Evolutionary conservation across 805 yeast genomes (phyloP).

Genomic region (Suhomyces emberorum): DNA sequence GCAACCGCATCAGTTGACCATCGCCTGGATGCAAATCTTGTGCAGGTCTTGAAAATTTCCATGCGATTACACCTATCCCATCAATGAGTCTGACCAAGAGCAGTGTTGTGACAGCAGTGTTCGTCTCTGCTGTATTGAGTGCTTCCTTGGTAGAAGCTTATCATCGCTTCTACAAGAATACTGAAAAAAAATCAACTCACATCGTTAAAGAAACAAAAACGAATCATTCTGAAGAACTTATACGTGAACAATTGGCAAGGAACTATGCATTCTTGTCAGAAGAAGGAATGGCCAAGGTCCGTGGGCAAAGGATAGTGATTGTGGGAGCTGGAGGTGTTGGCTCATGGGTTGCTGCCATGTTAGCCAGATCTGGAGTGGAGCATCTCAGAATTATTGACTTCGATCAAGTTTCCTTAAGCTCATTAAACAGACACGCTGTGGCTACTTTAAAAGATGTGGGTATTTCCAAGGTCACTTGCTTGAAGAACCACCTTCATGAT

Average conservation of each 20-base stretch:
- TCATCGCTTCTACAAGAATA: constrained; percentile 20
- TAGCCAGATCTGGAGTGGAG: constrained; percentile 86
- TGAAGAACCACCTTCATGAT: constrained; percentile 60
- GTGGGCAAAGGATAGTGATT: constrained; percentile 70
- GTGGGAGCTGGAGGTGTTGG: constrained; percentile 99
- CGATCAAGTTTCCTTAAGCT: constrained; percentile 91
- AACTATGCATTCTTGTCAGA: constrained; percentile 90
- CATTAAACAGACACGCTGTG: constrained; percentile 90
- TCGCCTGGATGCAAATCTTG: too few species aligned
- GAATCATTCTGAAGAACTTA: constrained; percentile 57
- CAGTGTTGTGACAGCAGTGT: constrained; percentile 16
- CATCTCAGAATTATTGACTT: constrained; percentile 81
- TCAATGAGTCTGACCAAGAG: too few species aligned
- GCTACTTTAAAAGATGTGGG: constrained; percentile 94
- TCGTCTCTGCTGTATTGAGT: constrained; percentile 32
- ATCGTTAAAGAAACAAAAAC: neutral
- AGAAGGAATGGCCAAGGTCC: constrained; percentile 72
- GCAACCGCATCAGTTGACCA: too few species aligned
- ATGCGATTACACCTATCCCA: too few species aligned
- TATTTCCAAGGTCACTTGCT: constrained; percentile 78
- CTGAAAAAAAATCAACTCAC: neutral
- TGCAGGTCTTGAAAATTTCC: too few species aligned
- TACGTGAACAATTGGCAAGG: constrained; percentile 88
- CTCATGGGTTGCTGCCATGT: constrained; percentile 90
- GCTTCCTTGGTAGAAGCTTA: constrained; percentile 34